Conservation (phyloP, 805 yeast genomes). For the Yamadazyma laniorum region DNA sequence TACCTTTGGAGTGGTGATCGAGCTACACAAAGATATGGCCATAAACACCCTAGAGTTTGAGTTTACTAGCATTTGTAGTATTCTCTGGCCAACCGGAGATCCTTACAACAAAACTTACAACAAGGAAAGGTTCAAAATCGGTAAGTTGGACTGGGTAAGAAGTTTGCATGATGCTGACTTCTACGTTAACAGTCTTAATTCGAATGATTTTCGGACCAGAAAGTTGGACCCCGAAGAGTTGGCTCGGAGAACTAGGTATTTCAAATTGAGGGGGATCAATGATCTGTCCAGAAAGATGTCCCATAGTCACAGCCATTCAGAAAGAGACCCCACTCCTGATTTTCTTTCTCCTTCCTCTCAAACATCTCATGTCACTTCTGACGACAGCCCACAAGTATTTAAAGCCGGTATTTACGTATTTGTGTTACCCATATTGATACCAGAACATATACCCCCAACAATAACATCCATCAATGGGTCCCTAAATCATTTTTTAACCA, state of each 20-base stretch:
- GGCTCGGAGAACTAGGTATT: slow-evolving; percentile 38
- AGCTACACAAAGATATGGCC: slow-evolving; percentile 39
- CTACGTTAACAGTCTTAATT: slow-evolving; percentile 39
- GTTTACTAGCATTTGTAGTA: slow-evolving; percentile 42
- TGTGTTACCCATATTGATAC: slow-evolving; percentile 59
- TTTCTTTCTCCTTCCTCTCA: background rate
- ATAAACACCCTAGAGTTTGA: slow-evolving; percentile 40
- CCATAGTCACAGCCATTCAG: too few relatives aligned
- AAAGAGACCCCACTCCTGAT: background rate
- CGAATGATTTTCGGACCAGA: slow-evolving; percentile 43
- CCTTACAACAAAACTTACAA: slow-evolving; percentile 43
- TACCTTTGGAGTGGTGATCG: slow-evolving; percentile 51
- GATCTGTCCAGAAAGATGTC: slow-evolving; percentile 14
- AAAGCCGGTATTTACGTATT: slow-evolving; percentile 73
- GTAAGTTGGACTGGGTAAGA: slow-evolving; percentile 48
- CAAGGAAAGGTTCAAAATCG: slow-evolving; percentile 50
- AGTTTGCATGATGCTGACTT: slow-evolving; percentile 43
- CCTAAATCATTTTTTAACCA: slow-evolving; percentile 40
- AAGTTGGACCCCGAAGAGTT: slow-evolving; percentile 44
- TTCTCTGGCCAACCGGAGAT: slow-evolving; percentile 55
- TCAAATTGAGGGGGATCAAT: slow-evolving; percentile 20
- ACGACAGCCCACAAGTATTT: slow-evolving; percentile 19
- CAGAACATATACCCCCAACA: slow-evolving; percentile 63
- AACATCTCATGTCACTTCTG: slow-evolving; percentile 1
- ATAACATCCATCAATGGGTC: slow-evolving; percentile 51